These are phyloP conservation scores for Saprolegnia parasitica DNA, from an alignment of 352 stramenopile species.

Conservation along the genomic window DNA sequence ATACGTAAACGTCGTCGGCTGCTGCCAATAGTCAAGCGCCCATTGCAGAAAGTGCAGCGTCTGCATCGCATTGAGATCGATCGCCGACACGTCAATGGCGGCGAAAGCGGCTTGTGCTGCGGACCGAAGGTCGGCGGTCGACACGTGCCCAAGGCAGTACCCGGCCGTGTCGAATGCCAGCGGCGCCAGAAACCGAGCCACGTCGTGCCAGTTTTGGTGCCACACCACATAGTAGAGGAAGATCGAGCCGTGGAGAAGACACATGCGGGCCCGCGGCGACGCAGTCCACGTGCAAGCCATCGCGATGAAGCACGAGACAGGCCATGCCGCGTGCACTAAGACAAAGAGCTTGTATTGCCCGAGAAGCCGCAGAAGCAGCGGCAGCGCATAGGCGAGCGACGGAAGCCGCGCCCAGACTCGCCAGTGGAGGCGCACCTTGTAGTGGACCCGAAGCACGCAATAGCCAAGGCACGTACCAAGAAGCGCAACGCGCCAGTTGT, in stretches of 20 bases:
- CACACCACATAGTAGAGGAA: background rate
- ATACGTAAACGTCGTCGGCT: conserved; percentile 71
- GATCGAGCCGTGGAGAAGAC: background rate
- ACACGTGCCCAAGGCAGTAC: background rate
- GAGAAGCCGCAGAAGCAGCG: background rate
- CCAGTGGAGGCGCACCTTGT: background rate
- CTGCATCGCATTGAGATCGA: background rate
- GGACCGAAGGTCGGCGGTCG: background rate
- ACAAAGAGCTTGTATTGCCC: conserved; percentile 3
- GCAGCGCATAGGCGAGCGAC: background rate
- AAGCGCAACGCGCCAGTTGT: background rate
- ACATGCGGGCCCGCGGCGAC: background rate
- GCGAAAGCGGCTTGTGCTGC: background rate
- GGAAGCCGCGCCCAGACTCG: background rate
- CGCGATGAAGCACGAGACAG: background rate
- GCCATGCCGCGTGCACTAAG: background rate
- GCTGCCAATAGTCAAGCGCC: conserved; percentile 76
- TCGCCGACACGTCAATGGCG: background rate
- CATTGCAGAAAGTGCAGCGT: conserved; percentile 53
- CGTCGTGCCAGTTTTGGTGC: background rate
- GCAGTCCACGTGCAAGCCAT: background rate
- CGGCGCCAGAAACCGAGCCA: background rate
- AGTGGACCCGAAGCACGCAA: background rate
- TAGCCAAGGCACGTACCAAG: background rate
- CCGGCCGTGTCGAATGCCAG: background rate